A percentile compares a stretch with the other conserved stretches of the same genome.
These are phyloP conservation scores for Ophiobolus disseminans DNA, from an alignment of 2,329 filamentous ascomycete genomes.

Conservation along the genomic window DNA sequence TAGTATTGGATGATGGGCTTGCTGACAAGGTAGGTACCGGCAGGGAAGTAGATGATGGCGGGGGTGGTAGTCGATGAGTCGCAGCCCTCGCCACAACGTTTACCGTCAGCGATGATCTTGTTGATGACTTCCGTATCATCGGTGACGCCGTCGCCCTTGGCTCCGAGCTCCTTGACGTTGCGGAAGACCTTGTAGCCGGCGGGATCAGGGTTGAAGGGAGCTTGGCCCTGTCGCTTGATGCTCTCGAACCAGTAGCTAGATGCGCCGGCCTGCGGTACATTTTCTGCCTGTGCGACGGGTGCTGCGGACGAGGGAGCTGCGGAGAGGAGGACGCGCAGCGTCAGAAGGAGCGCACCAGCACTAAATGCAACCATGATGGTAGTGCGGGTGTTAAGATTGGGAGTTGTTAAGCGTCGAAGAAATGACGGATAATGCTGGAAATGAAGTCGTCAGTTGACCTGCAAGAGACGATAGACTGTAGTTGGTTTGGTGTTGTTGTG, in stretches of 20 bases:
- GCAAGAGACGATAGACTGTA: constrained; percentile 32
- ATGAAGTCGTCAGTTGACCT: constrained; percentile 35
- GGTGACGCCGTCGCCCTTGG: constrained; percentile 66
- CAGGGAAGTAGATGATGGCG: constrained; percentile 88
- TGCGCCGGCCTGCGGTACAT: constrained; percentile 28
- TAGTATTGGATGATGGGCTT: constrained; percentile 83
- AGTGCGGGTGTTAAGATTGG: constrained; percentile 26
- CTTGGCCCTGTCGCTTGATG: constrained; percentile 72
- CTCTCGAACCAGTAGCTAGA: constrained; percentile 72
- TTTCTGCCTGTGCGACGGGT: constrained; percentile 35
- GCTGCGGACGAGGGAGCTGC: constrained; percentile 37
- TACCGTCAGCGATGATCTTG: constrained; percentile 75
- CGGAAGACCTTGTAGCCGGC: constrained; percentile 68
- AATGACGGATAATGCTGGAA: constrained; percentile 30
- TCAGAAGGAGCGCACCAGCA: constrained; percentile 46
- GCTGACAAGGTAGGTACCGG: constrained; percentile 84
- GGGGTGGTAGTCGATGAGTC: constrained; percentile 84
- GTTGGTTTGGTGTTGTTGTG: constrained; percentile 17
- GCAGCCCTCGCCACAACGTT: constrained; percentile 80
- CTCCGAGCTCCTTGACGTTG: constrained; percentile 56
- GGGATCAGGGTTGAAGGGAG: constrained; percentile 65
- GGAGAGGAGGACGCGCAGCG: constrained; percentile 46
- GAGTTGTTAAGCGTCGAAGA: constrained; percentile 17
- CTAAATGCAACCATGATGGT: constrained; percentile 49
- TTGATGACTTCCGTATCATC: constrained; percentile 94